phyloP scores from a whole-genome alignment of 352 stramenopile genomes.

The Pythium pectinolyticum region DNA sequence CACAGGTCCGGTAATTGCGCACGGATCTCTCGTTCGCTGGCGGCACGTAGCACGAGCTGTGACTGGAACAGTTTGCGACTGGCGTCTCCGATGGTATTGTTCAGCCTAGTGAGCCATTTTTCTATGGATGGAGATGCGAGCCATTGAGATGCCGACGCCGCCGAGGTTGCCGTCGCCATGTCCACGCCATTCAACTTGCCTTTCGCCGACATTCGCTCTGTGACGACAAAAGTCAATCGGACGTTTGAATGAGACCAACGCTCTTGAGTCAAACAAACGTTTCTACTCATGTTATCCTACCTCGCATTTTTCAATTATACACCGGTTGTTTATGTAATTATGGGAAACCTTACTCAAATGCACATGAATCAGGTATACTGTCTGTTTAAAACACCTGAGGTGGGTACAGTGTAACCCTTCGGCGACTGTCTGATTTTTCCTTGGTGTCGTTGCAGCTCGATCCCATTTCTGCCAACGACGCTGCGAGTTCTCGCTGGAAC shows the following conservation, averaged over 20 bases:
- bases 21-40: constrained; percentile 33
- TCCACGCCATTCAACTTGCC: constrained; percentile 11
- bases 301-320: too few relatives aligned
- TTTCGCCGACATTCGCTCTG: constrained; percentile 15
- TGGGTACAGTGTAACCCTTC: neutral
- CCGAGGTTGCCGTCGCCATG: neutral
- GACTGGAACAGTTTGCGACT: constrained; percentile 52
- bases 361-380: neutral
- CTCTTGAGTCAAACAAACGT: neutral
- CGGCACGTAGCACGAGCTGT: constrained; percentile 28
- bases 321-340: neutral
- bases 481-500: constrained; percentile 5
- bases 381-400: neutral
- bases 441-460: neutral
- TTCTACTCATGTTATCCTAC: neutral
- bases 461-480: constrained; percentile 17
- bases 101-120: constrained; percentile 32
- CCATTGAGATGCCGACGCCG: neutral
- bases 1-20: constrained; percentile 47
- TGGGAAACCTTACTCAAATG: neutral
- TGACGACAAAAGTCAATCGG: neutral
- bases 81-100: constrained; percentile 46
- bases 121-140: neutral
- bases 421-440: constrained; percentile 25
- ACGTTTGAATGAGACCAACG: constrained; percentile 15